A percentile compares a stretch with the other conserved stretches of the same genome.
phyloP scores from a whole-genome alignment of 352 stramenopile species.

The Pythium rishiriense region DNA sequence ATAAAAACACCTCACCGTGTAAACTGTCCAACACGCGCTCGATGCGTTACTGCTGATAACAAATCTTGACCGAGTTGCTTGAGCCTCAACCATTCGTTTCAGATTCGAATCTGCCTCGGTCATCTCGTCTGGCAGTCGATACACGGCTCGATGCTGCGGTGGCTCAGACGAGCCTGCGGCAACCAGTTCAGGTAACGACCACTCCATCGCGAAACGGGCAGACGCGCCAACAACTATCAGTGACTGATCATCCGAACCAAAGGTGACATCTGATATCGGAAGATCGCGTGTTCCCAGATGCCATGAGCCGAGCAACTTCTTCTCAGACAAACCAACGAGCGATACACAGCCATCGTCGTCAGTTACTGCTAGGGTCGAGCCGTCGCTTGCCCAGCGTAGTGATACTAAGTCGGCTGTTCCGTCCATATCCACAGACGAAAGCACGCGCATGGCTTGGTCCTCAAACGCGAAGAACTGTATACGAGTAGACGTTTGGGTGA shows the following conservation, averaged over 20 bases:
- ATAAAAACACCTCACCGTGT: background rate
- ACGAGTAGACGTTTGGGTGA: background rate
- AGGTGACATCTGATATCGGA: background rate
- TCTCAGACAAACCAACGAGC: constrained; percentile 7
- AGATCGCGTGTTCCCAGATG: background rate
- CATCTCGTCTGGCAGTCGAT: constrained; percentile 1
- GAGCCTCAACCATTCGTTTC: background rate
- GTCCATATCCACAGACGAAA: constrained; percentile 19
- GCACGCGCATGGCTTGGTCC: constrained; percentile 16
- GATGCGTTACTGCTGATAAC: background rate
- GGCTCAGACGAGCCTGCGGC: background rate
- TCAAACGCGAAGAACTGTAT: constrained; percentile 28
- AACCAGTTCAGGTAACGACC: background rate
- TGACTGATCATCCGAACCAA: constrained; percentile 11
- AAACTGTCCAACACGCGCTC: background rate
- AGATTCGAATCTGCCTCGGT: background rate
- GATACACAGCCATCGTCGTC: constrained; percentile 1
- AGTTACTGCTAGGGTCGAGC: constrained; percentile 3
- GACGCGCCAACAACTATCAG: background rate
- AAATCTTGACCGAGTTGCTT: background rate
- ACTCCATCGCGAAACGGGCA: background rate
- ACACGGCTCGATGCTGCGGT: background rate
- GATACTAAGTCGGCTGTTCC: background rate
- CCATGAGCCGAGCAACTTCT: background rate
- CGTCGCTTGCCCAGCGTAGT: constrained; percentile 17